phyloP scores from a whole-genome alignment of 805 yeast species.

The Schizosaccharomyces japonicus region DNA sequence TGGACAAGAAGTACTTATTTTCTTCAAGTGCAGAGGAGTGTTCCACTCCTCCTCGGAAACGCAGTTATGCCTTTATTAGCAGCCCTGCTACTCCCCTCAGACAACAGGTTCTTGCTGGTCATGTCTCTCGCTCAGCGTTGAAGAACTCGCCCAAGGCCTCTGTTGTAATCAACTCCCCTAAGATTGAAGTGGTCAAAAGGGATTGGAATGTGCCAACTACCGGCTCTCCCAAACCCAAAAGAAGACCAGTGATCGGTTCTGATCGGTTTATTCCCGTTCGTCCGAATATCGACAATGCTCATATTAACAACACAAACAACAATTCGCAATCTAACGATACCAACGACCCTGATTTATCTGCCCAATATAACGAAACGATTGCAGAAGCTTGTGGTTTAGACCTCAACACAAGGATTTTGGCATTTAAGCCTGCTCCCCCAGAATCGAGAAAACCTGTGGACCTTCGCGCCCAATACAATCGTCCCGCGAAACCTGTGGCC shows the following conservation, averaged over 20 bases:
- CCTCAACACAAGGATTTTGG: conserved; percentile 57
- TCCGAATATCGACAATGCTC: background rate
- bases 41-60: background rate
- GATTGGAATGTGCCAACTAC: background rate
- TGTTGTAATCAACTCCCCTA: background rate
- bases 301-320: background rate
- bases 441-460: conserved; percentile 21
- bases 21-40: too few relatives aligned
- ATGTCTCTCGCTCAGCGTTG: background rate
- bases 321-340: too few relatives aligned
- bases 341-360: background rate
- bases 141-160: background rate
- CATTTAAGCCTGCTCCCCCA: conserved; percentile 63
- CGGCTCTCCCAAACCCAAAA: background rate
- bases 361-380: conserved; percentile 44
- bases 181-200: background rate
- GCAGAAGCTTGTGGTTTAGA: conserved; percentile 88
- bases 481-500: conserved; percentile 15
- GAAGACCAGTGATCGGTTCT: background rate
- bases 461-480: conserved; percentile 17
- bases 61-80: background rate
- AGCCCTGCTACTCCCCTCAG: background rate
- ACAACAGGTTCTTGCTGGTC: conserved; percentile 1
- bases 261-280: conserved; percentile 5
- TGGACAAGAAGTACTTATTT: too few relatives aligned